Conservation (phyloP, 163 green algal species). For the Smithsoniella earleae region DNA sequence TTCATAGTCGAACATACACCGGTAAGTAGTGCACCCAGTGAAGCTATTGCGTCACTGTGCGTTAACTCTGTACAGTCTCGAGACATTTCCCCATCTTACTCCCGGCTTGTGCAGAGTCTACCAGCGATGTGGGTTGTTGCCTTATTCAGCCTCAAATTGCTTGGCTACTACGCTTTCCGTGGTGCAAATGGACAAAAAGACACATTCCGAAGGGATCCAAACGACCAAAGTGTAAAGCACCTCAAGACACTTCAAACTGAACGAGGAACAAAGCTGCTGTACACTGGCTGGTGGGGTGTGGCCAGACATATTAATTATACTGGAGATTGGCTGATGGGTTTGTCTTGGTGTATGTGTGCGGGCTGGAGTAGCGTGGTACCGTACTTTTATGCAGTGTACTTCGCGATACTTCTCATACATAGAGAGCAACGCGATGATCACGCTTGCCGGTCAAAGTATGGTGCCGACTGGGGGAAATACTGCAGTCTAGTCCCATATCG, state of each 20-base stretch:
- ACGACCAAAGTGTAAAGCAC: conserved; percentile 55
- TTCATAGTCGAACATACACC: conserved; percentile 64
- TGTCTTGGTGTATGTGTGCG: conserved; percentile 55
- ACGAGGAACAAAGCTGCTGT: conserved; percentile 71
- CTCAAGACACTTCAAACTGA: conserved; percentile 71
- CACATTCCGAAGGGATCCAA: conserved; percentile 73
- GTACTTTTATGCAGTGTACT: conserved; percentile 94
- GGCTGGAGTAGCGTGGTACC: conserved; percentile 66
- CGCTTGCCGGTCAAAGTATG: conserved; percentile 77
- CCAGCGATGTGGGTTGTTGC: conserved; percentile 33
- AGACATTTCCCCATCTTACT: no score
- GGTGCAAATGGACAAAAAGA: conserved; percentile 94
- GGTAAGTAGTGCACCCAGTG: conserved; percentile 38
- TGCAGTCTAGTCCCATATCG: conserved; percentile 69
- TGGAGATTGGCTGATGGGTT: conserved; percentile 91
- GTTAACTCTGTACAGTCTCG: no score
- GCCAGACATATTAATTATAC: conserved; percentile 97
- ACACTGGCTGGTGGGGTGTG: conserved; percentile 80
- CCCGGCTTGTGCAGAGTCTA: conserved; percentile 54
- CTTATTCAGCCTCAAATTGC: conserved; percentile 58
- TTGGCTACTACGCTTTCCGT: conserved; percentile 86
- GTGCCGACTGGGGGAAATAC: conserved; percentile 87
- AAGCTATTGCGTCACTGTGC: not conserved
- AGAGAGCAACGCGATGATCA: conserved; percentile 70
- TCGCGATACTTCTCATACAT: conserved; percentile 71